A percentile compares a stretch with the other conserved stretches of the same genome.
Conservation (phyloP, 371 early-diverging fungal species). For the Mucor indicus region DNA sequence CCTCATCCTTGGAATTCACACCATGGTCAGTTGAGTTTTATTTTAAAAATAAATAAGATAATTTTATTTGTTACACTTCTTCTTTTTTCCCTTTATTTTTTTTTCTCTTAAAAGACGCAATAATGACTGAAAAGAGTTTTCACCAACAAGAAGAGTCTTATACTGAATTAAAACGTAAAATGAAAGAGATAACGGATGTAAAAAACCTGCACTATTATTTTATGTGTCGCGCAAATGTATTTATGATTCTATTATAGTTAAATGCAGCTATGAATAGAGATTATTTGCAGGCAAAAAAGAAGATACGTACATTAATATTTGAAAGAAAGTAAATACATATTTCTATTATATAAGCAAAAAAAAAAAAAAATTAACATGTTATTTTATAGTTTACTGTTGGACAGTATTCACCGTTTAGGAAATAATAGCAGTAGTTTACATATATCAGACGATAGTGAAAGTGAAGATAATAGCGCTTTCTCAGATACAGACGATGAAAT, state of each 20-base stretch:
- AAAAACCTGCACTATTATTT: too few species aligned
- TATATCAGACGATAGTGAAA: conserved; percentile 30
- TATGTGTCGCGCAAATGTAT: too few species aligned
- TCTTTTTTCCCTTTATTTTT: too few species aligned
- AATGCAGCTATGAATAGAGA: conserved; percentile 15
- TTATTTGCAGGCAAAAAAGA: conserved; percentile 21
- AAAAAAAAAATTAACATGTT: too few species aligned
- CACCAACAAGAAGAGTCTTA: too few species aligned
- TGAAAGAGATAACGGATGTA: conserved; percentile 55
- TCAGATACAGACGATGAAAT: conserved; percentile 17
- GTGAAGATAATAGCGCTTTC: conserved; percentile 33
- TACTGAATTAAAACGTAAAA: conserved; percentile 49
- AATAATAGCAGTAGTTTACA: not conserved
- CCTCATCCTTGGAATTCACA: too few species aligned
- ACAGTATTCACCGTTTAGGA: conserved; percentile 39
- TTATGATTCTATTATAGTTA: too few species aligned
- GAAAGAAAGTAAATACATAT: conserved; percentile 33
- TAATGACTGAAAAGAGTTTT: conserved; percentile 37
- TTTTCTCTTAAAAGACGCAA: too few species aligned
- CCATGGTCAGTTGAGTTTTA: too few species aligned
- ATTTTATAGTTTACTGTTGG: conserved; percentile 34
- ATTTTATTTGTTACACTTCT: too few species aligned
- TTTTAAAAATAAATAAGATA: too few species aligned
- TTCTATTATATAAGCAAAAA: too few species aligned
- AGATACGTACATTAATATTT: conserved; percentile 23